Base-by-base conservation (phyloP, 2,329 filamentous ascomycete genomes). In the Fusarium setosum region DNA sequence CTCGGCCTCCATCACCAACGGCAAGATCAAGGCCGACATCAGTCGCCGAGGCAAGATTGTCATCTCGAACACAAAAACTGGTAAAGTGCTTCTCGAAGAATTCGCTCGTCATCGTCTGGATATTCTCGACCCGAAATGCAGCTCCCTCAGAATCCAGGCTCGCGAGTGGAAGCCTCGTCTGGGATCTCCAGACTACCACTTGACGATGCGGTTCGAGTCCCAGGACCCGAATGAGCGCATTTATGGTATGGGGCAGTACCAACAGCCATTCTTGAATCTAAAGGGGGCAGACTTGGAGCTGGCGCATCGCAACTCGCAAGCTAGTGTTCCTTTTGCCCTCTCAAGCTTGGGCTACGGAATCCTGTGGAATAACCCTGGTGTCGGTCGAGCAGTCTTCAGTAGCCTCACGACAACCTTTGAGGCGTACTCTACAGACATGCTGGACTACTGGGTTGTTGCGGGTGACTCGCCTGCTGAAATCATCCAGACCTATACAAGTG, bases 211-310 rank as follows among this genome's bases (percentile, higher is more conserved):
- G 0, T 82, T 90, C 52, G 88, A 90, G 71, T 85, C 83, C 2
- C 71, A 85, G 51, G 74, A 84, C 52, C 74, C 77, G 0, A 77
- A 84, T 17, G 88, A 91, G 72, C 86, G 84, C 70, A 84, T 91
- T n/a, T 91, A 83, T 68, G 88, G 88, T 18, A 90, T 90, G 88
- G 88, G 88, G 0, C 88, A 91, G 74, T 90, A 91, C 60, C 88
- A 91, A 68, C 88, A 91, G 65, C 84, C 86, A 0, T 82, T 80
- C 50, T 77, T 91, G n/a, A 82, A 90, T 69, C 79, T 90, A 47
- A 90, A 90, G 66, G 88, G 88, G 0, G 71, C 79, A 0, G 87
- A 90, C 56, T 73, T 90, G 2, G 88, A 91, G 70, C 81, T 91
- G 4, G 88, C 88, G 0, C 88, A 91, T 34, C 83, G 88, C 2